Percentiles rank a stretch among this genome's conserved stretches.
Evolutionary conservation across 23 red algal species (phyloP).

Genomic region (Cyanidium caldarium): DNA sequence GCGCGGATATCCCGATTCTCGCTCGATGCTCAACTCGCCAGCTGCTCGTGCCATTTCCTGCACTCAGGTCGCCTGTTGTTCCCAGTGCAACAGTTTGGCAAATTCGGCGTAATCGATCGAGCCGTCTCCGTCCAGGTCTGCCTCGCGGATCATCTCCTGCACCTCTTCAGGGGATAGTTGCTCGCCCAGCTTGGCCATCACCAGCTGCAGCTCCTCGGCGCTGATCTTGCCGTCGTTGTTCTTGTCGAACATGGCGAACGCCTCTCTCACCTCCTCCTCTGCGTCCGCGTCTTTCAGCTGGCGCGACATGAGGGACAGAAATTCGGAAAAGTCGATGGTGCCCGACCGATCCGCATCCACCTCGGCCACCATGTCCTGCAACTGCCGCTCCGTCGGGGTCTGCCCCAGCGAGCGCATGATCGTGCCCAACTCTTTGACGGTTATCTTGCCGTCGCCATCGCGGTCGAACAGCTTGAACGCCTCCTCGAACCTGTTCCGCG

Average conservation of each 20-base stretch:
- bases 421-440: constrained; percentile 60
- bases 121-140: constrained; percentile 76
- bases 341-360: constrained; percentile 87
- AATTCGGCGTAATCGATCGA: constrained; percentile 33
- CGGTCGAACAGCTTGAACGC: constrained; percentile 58
- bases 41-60: too few relatives aligned
- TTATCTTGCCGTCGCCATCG: constrained; percentile 86
- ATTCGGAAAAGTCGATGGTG: constrained; percentile 81
- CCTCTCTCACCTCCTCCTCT: constrained; percentile 58
- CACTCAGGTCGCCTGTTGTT: too few relatives aligned
- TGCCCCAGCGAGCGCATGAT: constrained; percentile 86
- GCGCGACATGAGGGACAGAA: constrained; percentile 66
- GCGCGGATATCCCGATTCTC: too few relatives aligned
- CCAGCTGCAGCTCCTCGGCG: constrained; percentile 39
- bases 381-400: constrained; percentile 58
- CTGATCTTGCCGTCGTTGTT: constrained; percentile 63
- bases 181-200: constrained; percentile 67
- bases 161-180: constrained; percentile 59
- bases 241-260: constrained; percentile 85
- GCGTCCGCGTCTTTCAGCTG: constrained; percentile 66
- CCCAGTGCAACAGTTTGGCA: constrained; percentile 8
- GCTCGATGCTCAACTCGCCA: too few relatives aligned
- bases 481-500: constrained; percentile 17
- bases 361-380: constrained; percentile 79
- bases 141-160: constrained; percentile 55